Percentiles rank a stretch among this genome's conserved stretches.
phyloP scores from a whole-genome alignment of 495 filamentous ascomycete genomes.

The Pseudevernia furfuracea region DNA sequence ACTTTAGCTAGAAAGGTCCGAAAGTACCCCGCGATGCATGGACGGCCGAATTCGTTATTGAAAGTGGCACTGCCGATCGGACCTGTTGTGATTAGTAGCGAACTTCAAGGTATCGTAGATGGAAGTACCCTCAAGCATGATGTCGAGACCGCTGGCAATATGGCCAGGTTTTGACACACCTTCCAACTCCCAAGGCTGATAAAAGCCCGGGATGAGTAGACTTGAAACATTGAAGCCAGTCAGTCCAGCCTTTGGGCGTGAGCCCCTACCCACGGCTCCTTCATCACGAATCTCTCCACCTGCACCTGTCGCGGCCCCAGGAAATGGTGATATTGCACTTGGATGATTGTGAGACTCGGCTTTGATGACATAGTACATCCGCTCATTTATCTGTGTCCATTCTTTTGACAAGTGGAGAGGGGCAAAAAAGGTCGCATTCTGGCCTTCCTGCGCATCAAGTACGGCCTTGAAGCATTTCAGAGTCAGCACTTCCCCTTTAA shows the following conservation, averaged over 20 bases:
- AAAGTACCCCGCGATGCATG: constrained; percentile 82
- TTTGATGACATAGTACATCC: constrained; percentile 82
- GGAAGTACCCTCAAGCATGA: constrained; percentile 74
- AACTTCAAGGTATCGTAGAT: not conserved
- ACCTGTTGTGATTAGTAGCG: not conserved
- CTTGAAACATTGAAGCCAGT: constrained; percentile 92
- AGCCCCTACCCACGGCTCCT: constrained; percentile 86
- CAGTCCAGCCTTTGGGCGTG: constrained; percentile 86
- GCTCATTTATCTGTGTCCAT: constrained; percentile 82
- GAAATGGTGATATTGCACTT: constrained; percentile 82
- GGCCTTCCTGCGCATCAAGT: constrained; percentile 70
- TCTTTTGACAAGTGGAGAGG: constrained; percentile 75
- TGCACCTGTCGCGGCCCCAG: constrained; percentile 74
- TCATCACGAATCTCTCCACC: constrained; percentile 95
- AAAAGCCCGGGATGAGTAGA: constrained; percentile 72
- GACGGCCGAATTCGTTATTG: constrained; percentile 98
- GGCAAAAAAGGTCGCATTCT: constrained; percentile 69
- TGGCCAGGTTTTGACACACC: constrained; percentile 82
- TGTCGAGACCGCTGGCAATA: constrained; percentile 86
- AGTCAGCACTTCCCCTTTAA: not conserved
- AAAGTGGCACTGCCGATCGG: constrained; percentile 90
- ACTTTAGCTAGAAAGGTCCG: constrained; percentile 70
- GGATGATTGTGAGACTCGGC: constrained; percentile 82
- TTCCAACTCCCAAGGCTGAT: constrained; percentile 76
- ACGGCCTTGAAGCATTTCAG: not conserved